Conservation (phyloP, 192 early-diverging fungal species). For the Linnemannia elongata region DNA sequence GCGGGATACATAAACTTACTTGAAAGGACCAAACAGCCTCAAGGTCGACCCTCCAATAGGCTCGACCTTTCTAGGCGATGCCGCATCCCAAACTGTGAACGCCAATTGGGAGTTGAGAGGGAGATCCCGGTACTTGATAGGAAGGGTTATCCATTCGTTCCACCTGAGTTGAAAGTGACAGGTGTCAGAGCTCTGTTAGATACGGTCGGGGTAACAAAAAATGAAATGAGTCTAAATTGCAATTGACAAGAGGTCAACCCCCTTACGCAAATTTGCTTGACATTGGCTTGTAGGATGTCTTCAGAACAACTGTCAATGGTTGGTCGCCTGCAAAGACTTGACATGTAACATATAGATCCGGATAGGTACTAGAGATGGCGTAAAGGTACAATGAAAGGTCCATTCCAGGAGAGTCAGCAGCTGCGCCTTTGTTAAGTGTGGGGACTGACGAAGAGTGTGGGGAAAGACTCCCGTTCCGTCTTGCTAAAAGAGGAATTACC, state of each 20-base stretch:
- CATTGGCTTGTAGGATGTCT: conserved; percentile 77
- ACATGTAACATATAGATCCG: conserved; percentile 75
- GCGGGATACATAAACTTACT: conserved; percentile 57
- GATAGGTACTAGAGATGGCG: conserved; percentile 53
- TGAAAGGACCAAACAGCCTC: conserved; percentile 83
- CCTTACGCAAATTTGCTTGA: conserved; percentile 69
- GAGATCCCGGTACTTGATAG: conserved; percentile 89
- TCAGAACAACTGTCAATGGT: conserved; percentile 72
- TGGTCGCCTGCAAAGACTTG: conserved; percentile 81
- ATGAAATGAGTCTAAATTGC: background rate
- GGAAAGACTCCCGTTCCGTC: background rate
- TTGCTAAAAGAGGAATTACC: conserved; percentile 28
- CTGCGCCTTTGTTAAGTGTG: background rate
- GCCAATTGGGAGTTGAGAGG: conserved; percentile 77
- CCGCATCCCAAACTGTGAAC: conserved; percentile 86
- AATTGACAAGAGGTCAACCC: background rate
- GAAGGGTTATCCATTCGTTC: conserved; percentile 95
- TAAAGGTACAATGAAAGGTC: background rate
- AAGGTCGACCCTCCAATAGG: conserved; percentile 86
- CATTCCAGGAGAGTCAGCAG: background rate
- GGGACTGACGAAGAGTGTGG: background rate
- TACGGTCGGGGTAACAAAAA: conserved; percentile 5
- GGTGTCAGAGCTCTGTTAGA: background rate
- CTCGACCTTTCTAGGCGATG: conserved; percentile 78
- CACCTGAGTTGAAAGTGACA: conserved; percentile 64